phyloP scores from a whole-genome alignment of 2,329 filamentous ascomycete genomes.

The Helicocarpus griseus region DNA sequence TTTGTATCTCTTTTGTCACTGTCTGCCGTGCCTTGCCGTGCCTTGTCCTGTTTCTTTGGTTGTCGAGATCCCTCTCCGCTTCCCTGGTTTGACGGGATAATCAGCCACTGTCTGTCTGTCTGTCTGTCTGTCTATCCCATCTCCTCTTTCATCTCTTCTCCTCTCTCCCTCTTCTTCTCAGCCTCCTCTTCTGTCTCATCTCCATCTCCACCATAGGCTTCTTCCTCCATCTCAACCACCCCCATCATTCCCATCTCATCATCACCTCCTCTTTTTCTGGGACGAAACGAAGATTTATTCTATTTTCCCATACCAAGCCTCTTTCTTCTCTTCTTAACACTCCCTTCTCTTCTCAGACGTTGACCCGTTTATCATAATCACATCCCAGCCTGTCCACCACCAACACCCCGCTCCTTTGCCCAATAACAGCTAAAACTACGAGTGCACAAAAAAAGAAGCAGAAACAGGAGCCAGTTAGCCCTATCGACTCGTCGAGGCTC shows the following conservation, averaged over 20 bases:
- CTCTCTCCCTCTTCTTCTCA: constrained; percentile 6
- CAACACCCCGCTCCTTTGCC: too few relatives aligned
- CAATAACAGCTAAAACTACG: not conserved
- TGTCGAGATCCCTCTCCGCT: constrained; percentile 1
- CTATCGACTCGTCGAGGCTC: not conserved
- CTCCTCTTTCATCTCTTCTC: constrained; percentile 8
- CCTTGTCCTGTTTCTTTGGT: too few relatives aligned
- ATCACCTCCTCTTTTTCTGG: too few relatives aligned
- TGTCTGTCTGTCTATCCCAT: constrained; percentile 11
- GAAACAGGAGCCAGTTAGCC: not conserved
- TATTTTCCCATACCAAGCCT: not conserved
- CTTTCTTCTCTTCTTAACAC: not conserved
- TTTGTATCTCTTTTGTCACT: too few relatives aligned
- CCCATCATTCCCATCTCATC: not conserved
- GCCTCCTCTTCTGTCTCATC: constrained; percentile 5
- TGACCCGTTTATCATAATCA: too few relatives aligned
- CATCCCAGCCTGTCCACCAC: too few relatives aligned
- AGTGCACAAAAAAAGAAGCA: too few relatives aligned
- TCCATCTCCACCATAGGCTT: not conserved
- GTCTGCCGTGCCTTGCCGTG: too few relatives aligned
- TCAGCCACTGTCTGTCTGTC: constrained; percentile 12
- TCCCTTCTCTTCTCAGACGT: too few relatives aligned
- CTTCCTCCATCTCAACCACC: constrained; percentile 10
- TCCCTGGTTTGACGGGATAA: too few relatives aligned
- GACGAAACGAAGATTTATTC: too few relatives aligned